Evolutionary conservation across 139 green algal species (phyloP).

Genomic region (Tetraselmis striata): DNA sequence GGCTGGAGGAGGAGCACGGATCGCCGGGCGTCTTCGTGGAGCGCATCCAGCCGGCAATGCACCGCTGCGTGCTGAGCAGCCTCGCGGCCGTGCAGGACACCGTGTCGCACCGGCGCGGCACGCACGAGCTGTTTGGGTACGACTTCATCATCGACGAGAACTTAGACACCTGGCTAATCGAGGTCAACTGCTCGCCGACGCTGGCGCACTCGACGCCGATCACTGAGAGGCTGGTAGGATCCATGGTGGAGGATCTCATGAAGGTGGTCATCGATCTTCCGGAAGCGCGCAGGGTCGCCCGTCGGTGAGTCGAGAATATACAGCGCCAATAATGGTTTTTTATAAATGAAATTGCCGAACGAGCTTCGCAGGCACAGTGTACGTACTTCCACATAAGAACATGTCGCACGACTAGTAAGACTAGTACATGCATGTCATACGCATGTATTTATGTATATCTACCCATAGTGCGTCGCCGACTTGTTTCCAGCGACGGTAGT

Average conservation of each 20-base stretch:
- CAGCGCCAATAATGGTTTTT: too few species aligned
- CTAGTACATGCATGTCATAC: too few species aligned
- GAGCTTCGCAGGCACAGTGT: too few species aligned
- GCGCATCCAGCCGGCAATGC: slow-evolving; percentile 19
- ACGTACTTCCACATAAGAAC: too few species aligned
- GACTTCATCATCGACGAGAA: slow-evolving; percentile 38
- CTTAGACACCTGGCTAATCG: slow-evolving; percentile 37
- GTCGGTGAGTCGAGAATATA: neutral
- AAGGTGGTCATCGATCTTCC: neutral
- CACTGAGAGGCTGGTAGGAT: slow-evolving; percentile 14
- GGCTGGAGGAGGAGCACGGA: slow-evolving; percentile 8
- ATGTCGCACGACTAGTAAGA: too few species aligned
- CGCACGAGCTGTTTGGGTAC: slow-evolving; percentile 34
- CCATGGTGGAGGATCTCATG: slow-evolving; percentile 28
- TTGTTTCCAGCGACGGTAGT: too few species aligned
- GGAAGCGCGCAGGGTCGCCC: neutral
- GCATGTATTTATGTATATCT: too few species aligned
- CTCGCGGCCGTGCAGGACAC: slow-evolving; percentile 17
- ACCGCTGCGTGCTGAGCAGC: slow-evolving; percentile 10
- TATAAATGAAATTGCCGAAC: too few species aligned
- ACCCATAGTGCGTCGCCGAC: too few species aligned
- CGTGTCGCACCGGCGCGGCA: slow-evolving; percentile 10
- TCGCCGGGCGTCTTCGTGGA: slow-evolving; percentile 4
- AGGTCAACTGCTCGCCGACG: slow-evolving; percentile 41
- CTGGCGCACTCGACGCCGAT: slow-evolving; percentile 37